phyloP scores from a whole-genome alignment of 78 protist species.

The Creolimax fragrantissima region DNA sequence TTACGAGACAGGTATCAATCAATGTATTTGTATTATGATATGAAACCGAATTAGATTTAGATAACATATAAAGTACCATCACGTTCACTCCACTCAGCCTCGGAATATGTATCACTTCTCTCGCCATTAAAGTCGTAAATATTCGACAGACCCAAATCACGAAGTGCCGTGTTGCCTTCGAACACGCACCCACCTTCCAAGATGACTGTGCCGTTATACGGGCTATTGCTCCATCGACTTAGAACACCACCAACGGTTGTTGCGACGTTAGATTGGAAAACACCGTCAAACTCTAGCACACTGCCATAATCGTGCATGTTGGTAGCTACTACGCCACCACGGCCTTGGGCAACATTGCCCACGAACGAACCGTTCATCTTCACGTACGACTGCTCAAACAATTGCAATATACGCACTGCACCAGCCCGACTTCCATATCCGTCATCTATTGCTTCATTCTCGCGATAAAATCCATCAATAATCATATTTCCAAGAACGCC shows the following conservation, averaged over 20 bases:
- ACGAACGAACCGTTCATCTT: not conserved
- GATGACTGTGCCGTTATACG: not conserved
- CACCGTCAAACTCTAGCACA: not conserved
- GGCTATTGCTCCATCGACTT: not conserved
- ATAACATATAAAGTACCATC: too few species aligned
- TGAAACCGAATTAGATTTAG: too few species aligned
- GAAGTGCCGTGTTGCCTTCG: not conserved
- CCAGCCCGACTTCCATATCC: conserved; percentile 9
- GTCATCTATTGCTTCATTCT: not conserved
- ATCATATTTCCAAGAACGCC: not conserved
- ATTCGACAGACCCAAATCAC: not conserved
- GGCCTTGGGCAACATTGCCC: not conserved
- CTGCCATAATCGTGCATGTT: not conserved
- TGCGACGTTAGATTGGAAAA: not conserved
- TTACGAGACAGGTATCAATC: too few species aligned
- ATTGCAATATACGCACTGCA: not conserved
- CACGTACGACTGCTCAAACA: not conserved
- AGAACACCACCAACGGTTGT: not conserved
- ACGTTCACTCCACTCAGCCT: not conserved
- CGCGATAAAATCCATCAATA: not conserved
- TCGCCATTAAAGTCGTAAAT: not conserved
- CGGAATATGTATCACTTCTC: not conserved
- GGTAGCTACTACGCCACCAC: conserved; percentile 15
- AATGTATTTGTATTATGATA: too few species aligned
- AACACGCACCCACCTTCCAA: not conserved